Base-by-base conservation (phyloP, 1,139 yeast species). In the Pichia sp. region DNA sequence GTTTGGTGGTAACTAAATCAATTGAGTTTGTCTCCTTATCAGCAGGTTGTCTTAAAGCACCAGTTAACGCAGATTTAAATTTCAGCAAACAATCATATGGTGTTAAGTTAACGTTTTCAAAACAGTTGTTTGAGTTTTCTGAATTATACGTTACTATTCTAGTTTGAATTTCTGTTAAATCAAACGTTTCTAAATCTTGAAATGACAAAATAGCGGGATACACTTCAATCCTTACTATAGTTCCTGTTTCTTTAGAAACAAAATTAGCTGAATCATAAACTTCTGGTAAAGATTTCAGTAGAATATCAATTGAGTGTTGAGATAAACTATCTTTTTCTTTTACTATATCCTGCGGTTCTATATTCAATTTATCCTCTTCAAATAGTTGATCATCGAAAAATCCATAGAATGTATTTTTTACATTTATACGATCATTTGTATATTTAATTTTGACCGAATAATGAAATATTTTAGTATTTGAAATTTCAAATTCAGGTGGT, bases 51-150 rank as follows among this genome's bases (percentile, higher is more conserved):
- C 71, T 65, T 7, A 85, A 63, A 0, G 91, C 90, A 0, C 87
- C 89, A 57, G 73, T 79, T 48, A 85, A 69, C 3, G 83, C 83
- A 57, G 80, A 80, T 53, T 78, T 73, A 28, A 84, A 62, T 27
- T 85, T 82, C 48, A 72, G 73, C 38, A 84, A 67, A 60, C 89
- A 82, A 49, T 78, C 41, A 60, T 61, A 30, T 10, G 55, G 50
- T 5, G 46, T 49, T 33, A 54, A 34, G 13, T 42, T 39, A 11
- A 95, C 85, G 53, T 80, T 77, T 22, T 74, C 77, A 60, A 84
- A 93, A 3, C 75, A 60, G 55, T 82, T 87, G 25, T 74, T 66
- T 30, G 77, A 85, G 28, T 68, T 75, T 19, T 61, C 56, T 16
- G 73, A 64, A 0, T 72, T 64, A 44, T 56, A 62, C 11, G 64